A percentile compares a stretch with the other conserved stretches of the same genome.
Evolutionary conservation across 306 rosid genomes (phyloP).

Genomic region (Erythrophleum fordii): DNA sequence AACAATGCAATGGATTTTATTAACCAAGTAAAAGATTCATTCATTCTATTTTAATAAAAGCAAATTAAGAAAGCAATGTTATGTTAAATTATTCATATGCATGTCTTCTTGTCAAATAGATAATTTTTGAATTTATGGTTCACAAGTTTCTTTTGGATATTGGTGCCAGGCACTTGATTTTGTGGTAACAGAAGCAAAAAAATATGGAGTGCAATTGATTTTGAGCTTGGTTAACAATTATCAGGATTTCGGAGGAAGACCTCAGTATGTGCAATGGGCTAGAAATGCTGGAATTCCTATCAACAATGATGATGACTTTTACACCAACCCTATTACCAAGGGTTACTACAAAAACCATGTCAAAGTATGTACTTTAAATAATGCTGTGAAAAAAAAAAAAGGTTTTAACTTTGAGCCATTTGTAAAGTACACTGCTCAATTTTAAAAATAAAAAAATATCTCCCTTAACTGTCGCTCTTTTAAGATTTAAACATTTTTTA

Average conservation of each 20-base stretch:
- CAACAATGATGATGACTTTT: slow-evolving; percentile 55
- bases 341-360: background rate
- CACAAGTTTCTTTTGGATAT: background rate
- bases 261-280: slow-evolving; percentile 68
- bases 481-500: too few species aligned
- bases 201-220: slow-evolving; percentile 45
- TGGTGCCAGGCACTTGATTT: slow-evolving; percentile 54
- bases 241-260: slow-evolving; percentile 62
- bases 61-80: too few species aligned
- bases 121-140: background rate
- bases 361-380: background rate
- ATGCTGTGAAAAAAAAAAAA: too few species aligned
- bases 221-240: slow-evolving; percentile 58
- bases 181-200: slow-evolving; percentile 63
- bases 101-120: too few species aligned
- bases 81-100: background rate
- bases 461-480: too few species aligned
- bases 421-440: too few species aligned
- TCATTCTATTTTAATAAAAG: slow-evolving; percentile 57
- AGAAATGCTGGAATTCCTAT: slow-evolving; percentile 37
- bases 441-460: too few species aligned
- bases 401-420: too few species aligned
- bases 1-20: too few species aligned
- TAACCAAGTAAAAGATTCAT: slow-evolving; percentile 31
- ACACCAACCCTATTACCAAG: slow-evolving; percentile 42